Evolutionary conservation across 2,329 filamentous ascomycete genomes (phyloP).

Genomic region (Aspergillus spinulosporus): DNA sequence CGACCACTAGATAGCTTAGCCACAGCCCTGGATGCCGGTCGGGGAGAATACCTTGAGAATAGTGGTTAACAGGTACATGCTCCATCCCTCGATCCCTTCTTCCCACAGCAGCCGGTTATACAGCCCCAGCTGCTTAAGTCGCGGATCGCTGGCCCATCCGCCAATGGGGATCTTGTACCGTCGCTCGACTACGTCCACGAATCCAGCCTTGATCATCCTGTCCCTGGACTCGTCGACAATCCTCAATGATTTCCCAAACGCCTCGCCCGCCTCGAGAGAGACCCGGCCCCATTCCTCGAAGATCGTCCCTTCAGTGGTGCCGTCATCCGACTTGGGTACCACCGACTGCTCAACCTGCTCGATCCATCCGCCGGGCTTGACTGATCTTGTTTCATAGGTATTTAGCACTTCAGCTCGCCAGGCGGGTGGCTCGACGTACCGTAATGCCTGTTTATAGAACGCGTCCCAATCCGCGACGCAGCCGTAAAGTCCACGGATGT

Average conservation of each 20-base stretch:
- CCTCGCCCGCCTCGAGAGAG: constrained; percentile 22
- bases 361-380: constrained; percentile 40
- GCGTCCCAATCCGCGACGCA: constrained; percentile 48
- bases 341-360: constrained; percentile 46
- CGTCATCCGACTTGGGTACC: constrained; percentile 43
- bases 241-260: constrained; percentile 33
- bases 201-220: constrained; percentile 28
- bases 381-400: constrained; percentile 24
- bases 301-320: constrained; percentile 33
- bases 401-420: background rate
- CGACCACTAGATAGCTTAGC: constrained; percentile 7
- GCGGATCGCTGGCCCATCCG: constrained; percentile 22
- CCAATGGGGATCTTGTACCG: constrained; percentile 30
- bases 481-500: constrained; percentile 49
- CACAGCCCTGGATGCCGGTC: no score
- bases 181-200: constrained; percentile 28
- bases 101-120: constrained; percentile 29
- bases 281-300: constrained; percentile 24
- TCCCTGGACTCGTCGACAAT: constrained; percentile 28
- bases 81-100: constrained; percentile 33
- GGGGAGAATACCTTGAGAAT: constrained; percentile 23
- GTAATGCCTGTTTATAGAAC: constrained; percentile 32
- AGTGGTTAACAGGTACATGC: constrained; percentile 28
- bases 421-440: constrained; percentile 21
- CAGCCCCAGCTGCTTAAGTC: constrained; percentile 24